Conservation (phyloP, 129 eudicot species). For the Scalesia atractyloides region DNA sequence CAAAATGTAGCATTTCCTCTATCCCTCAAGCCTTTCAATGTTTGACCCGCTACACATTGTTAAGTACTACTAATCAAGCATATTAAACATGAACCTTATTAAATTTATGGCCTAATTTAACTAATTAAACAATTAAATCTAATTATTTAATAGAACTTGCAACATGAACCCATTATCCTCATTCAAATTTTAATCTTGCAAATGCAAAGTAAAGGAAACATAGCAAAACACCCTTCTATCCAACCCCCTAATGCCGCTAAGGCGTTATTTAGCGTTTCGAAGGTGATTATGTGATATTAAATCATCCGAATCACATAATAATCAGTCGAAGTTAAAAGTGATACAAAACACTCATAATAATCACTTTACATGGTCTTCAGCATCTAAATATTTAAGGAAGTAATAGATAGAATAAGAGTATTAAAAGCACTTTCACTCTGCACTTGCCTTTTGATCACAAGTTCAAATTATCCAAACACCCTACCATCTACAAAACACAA, state of each 20-base stretch:
- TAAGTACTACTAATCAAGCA: slow-evolving; percentile 10
- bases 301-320: background rate
- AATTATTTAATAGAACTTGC: background rate
- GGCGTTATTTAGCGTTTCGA: background rate
- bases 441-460: background rate
- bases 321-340: background rate
- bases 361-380: background rate
- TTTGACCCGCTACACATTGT: slow-evolving; percentile 1
- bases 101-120: background rate
- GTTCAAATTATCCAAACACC: background rate
- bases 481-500: no score
- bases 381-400: background rate
- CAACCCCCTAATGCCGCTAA: background rate
- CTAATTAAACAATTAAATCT: background rate
- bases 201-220: background rate
- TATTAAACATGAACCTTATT: slow-evolving; percentile 6
- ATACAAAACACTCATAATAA: background rate
- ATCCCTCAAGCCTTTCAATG: background rate
- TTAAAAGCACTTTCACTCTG: background rate
- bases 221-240: background rate
- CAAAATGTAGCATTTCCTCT: background rate
- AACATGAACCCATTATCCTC: background rate
- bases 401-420: background rate
- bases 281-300: background rate
- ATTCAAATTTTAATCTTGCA: background rate